Conservation (phyloP, 2,329 filamentous ascomycete genomes). For the Colletotrichum cordylinicola region DNA sequence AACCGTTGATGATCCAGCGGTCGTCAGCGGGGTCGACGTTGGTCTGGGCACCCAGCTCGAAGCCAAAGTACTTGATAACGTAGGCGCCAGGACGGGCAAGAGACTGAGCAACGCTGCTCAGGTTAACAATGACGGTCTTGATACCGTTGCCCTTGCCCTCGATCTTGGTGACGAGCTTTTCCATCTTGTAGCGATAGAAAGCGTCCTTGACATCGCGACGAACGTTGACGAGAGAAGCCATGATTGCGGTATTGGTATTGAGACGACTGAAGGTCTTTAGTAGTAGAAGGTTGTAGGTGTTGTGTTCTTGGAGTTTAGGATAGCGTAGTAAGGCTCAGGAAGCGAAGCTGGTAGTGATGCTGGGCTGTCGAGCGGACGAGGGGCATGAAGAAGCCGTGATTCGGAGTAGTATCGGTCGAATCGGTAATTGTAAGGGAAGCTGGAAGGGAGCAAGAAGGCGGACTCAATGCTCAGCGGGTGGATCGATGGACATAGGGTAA, state of each 20-base stretch:
- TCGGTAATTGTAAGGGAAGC: background rate
- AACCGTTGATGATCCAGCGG: conserved; percentile 99
- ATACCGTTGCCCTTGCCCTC: conserved; percentile 99
- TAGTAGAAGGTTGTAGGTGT: background rate
- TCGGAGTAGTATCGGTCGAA: background rate
- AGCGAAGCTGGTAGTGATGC: conserved; percentile 27
- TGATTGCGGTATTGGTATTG: conserved; percentile 62
- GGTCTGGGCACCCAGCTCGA: conserved; percentile 97
- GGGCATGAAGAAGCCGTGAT: conserved; percentile 18
- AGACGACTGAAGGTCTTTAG: conserved; percentile 1
- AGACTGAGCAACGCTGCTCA: conserved; percentile 90
- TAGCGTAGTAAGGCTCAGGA: conserved; percentile 20
- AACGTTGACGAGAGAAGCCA: conserved; percentile 94
- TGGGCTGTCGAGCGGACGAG: conserved; percentile 7
- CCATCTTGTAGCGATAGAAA: conserved; percentile 99
- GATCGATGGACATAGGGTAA: conserved; percentile 62
- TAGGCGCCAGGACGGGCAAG: conserved; percentile 92
- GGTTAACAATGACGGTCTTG: conserved; percentile 97
- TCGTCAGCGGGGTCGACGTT: conserved; percentile 97
- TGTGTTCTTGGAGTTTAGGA: conserved; percentile 5
- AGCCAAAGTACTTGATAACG: conserved; percentile 99
- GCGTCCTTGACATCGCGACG: conserved; percentile 96
- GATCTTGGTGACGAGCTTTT: conserved; percentile 97
- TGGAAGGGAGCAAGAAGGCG: conserved; percentile 37
- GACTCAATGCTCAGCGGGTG: conserved; percentile 61